Percentiles rank a stretch among this genome's conserved stretches.
These are phyloP conservation scores for Aspergillus steynii DNA, from an alignment of 495 filamentous ascomycete species.

Conservation along the genomic window DNA sequence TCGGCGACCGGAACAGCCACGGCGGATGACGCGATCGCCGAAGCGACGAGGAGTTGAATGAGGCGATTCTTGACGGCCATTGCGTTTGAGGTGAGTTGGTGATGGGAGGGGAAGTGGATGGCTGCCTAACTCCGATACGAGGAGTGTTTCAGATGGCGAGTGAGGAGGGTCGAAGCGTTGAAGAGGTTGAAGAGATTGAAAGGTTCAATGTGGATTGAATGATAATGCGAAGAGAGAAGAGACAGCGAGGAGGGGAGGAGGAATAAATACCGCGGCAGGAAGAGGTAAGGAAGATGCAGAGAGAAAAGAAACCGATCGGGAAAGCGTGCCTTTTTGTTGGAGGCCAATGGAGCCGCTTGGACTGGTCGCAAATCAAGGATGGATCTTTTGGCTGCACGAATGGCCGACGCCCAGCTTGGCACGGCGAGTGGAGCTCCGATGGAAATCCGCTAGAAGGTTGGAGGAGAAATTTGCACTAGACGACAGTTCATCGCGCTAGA, in stretches of 20 bases:
- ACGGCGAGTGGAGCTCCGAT: too few species aligned
- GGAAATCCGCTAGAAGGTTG: too few species aligned
- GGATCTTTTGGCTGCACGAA: too few species aligned
- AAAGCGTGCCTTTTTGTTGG: not conserved
- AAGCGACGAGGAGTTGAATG: constrained; percentile 27
- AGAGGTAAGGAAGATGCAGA: too few species aligned
- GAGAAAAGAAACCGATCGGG: not conserved
- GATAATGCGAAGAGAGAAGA: not conserved
- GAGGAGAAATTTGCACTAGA: too few species aligned
- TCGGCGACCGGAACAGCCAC: constrained; percentile 19
- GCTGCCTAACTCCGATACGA: too few species aligned
- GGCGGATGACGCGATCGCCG: constrained; percentile 31
- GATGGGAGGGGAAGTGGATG: not conserved
- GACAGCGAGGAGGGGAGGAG: not conserved
- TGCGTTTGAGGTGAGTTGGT: not conserved
- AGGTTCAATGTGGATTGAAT: too few species aligned
- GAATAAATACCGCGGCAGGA: not conserved
- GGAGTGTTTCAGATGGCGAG: too few species aligned
- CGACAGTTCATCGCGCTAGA: too few species aligned
- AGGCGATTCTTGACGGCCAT: constrained; percentile 18
- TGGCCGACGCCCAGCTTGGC: too few species aligned
- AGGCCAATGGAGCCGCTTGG: too few species aligned
- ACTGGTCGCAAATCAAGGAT: not conserved
- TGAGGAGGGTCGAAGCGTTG: not conserved
- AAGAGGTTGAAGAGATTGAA: not conserved